phyloP scores from a whole-genome alignment of 2,329 filamentous ascomycete genomes.

The Trichoderma polysporum region DNA sequence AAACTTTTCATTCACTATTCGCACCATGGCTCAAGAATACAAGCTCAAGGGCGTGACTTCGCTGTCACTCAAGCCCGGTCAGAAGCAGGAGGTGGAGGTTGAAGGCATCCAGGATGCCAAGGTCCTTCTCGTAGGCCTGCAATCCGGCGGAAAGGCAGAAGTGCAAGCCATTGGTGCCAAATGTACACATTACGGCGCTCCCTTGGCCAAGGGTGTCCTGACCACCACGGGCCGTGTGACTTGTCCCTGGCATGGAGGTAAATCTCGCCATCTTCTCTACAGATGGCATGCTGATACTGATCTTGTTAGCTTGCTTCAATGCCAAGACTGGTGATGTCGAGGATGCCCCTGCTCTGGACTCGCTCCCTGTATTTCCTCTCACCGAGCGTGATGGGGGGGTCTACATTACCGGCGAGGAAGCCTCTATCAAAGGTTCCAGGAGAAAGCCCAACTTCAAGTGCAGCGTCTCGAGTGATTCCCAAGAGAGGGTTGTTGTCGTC shows the following conservation, averaged over 20 bases:
- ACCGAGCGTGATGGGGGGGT: constrained; percentile 78
- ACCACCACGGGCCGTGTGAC: constrained; percentile 79
- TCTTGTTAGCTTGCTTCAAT: constrained; percentile 78
- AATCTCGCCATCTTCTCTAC: constrained; percentile 27
- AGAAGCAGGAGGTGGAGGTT: constrained; percentile 87
- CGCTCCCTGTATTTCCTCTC: constrained; percentile 77
- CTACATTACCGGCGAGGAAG: constrained; percentile 79
- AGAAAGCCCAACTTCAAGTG: constrained; percentile 74
- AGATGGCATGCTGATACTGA: background rate
- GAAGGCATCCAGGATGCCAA: constrained; percentile 86
- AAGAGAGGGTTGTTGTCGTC: constrained; percentile 76
- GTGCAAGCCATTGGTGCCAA: constrained; percentile 68
- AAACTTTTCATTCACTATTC: constrained; percentile 30
- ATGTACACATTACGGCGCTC: constrained; percentile 91
- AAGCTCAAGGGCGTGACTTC: constrained; percentile 75
- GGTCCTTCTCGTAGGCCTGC: constrained; percentile 65
- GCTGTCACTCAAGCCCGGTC: constrained; percentile 71
- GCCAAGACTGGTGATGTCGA: constrained; percentile 88
- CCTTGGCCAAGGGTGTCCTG: constrained; percentile 80
- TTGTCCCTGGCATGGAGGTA: constrained; percentile 96
- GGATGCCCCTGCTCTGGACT: constrained; percentile 86
- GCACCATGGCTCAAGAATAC: constrained; percentile 57
- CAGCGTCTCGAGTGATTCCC: constrained; percentile 46
- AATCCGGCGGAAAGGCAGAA: constrained; percentile 3
- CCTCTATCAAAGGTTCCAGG: constrained; percentile 72